Evolutionary conservation across 1,139 yeast genomes (phyloP).

Genomic region (Suhomyces terraborum): DNA sequence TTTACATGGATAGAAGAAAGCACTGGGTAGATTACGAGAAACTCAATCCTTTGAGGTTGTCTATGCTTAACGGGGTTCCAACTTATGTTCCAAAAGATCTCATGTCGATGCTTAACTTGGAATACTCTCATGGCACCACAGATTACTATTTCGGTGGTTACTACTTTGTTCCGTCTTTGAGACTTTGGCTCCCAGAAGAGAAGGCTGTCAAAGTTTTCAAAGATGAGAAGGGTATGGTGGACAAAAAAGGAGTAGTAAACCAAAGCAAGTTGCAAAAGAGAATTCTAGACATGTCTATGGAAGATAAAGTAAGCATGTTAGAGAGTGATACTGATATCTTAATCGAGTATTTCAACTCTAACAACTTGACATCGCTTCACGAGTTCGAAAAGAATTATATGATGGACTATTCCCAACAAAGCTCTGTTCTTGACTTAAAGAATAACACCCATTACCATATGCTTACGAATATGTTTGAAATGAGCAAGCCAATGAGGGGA

Average conservation of each 20-base stretch:
- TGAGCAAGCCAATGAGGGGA: slow-evolving; percentile 33
- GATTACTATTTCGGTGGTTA: slow-evolving; percentile 27
- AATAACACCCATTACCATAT: slow-evolving; percentile 24
- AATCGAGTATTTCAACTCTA: slow-evolving; percentile 17
- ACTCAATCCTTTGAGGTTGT: slow-evolving; percentile 33
- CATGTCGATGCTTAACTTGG: slow-evolving; percentile 35
- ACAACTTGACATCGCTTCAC: slow-evolving; percentile 16
- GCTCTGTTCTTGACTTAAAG: slow-evolving; percentile 21
- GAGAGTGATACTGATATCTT: slow-evolving; percentile 15
- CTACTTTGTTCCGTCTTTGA: slow-evolving; percentile 34
- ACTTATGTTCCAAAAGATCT: slow-evolving; percentile 40
- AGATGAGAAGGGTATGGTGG: slow-evolving; percentile 2
- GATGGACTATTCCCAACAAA: slow-evolving; percentile 26
- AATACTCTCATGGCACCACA: slow-evolving; percentile 34
- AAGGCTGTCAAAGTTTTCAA: slow-evolving; percentile 19
- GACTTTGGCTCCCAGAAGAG: slow-evolving; percentile 35
- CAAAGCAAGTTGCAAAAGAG: slow-evolving; percentile 19
- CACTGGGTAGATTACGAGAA: slow-evolving; percentile 38
- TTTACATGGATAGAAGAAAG: slow-evolving; percentile 40
- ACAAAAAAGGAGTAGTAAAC: slow-evolving; percentile 2
- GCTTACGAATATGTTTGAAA: slow-evolving; percentile 28
- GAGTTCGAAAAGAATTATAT: slow-evolving; percentile 21
- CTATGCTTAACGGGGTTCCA: slow-evolving; percentile 41
- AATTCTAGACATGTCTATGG: slow-evolving; percentile 18
- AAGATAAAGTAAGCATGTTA: slow-evolving; percentile 14